Conservation (phyloP, 108 stramenopile species). For the Nannochloropsis gaditana region DNA sequence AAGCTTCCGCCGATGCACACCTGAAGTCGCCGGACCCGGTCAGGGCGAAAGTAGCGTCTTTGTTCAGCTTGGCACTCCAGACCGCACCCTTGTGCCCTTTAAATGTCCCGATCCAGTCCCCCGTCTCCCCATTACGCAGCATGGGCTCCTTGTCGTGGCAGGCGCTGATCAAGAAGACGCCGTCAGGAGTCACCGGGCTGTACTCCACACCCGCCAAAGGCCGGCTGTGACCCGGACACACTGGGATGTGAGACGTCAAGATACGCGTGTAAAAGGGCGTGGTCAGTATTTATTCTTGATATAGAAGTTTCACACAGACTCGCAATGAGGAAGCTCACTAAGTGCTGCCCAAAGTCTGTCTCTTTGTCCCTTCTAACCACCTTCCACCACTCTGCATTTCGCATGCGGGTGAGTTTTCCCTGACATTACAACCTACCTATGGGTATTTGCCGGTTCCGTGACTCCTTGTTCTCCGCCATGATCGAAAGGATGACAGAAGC, state of each 20-base stretch:
- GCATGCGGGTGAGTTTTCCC: no score
- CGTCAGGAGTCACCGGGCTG: slow-evolving; percentile 45
- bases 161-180: slow-evolving; percentile 42
- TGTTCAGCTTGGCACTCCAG: slow-evolving; percentile 85
- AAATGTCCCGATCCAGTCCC: slow-evolving; percentile 99
- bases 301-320: no score
- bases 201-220: slow-evolving; percentile 40
- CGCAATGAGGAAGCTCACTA: no score
- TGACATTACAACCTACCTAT: background rate
- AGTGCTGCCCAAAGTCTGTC: no score
- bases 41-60: slow-evolving; percentile 67
- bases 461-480: background rate
- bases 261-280: no score
- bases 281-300: no score
- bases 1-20: background rate
- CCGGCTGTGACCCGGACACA: slow-evolving; percentile 49
- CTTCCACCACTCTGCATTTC: no score
- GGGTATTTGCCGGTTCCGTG: slow-evolving; percentile 14
- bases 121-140: slow-evolving; percentile 84
- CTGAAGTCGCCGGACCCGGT: slow-evolving; percentile 74
- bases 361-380: no score
- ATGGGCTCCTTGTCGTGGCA: slow-evolving; percentile 74
- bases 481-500: background rate
- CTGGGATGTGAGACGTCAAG: background rate
- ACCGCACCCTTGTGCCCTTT: slow-evolving; percentile 99